Base-by-base conservation (phyloP, 1,139 yeast species). In the Saccharomyces pastorianus region DNA sequence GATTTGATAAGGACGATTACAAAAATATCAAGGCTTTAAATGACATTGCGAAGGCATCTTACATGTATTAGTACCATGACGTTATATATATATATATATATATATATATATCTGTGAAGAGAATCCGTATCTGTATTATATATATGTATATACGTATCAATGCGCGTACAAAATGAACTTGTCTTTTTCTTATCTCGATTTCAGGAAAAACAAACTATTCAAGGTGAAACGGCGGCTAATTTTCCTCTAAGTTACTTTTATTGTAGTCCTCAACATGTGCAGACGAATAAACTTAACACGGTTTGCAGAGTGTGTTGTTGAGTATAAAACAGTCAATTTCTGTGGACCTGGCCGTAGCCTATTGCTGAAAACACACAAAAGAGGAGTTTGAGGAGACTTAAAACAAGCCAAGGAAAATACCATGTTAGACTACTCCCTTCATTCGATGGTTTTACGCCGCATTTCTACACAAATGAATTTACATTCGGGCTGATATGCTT, bases 1-100 rank as follows among this genome's bases (percentile, higher is more conserved):
- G 44, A 23, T 38, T 38, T 26, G 44, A 38, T 9, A 54, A 54
- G 50, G 56, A 56, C 25, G 70, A 66, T 50, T 56, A 54, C 29
- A 56, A 53, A 32, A 58, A 58, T 42, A 55, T 64, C 23, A 58
- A 59, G n/a, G 61, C 63, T n/a, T 51, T 65, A 9, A 62, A 63
- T 32, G 54, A 52, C 13, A 48, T 54, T n/a, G 53, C 54, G n/a
- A 46, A 46, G 38, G 49, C 50, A 31, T 53, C 56, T 1, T 53
- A 50, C 46, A 23, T 46, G 20, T 23, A 23, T 23, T 46, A 46
- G 44, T 34, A 20, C 46, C 17, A 20, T 13, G 46, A 23, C n/a
- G 20, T 49, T 38, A 38, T 20, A 17, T 38, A 38, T 38, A 23
- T 26, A 26, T 26, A 26, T 26, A 38, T 48, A 14, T 9, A 13